Evolutionary conservation across 2,329 filamentous ascomycete genomes (phyloP).

Genomic region (Fusarium secorum): DNA sequence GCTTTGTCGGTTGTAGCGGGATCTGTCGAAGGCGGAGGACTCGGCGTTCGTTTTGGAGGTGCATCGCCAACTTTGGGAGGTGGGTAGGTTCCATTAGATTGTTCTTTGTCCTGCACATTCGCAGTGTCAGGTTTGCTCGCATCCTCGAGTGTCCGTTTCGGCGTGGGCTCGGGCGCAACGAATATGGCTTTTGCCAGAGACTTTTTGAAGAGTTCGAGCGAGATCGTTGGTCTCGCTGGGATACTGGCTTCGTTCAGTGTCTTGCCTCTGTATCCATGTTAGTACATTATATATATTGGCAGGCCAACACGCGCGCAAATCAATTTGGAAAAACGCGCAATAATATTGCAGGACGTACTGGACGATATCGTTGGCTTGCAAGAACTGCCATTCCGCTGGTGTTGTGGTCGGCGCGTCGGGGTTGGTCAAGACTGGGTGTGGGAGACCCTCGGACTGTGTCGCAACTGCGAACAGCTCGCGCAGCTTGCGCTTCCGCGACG

Average conservation of each 20-base stretch:
- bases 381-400: conserved; percentile 62
- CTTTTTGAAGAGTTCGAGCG: conserved; percentile 54
- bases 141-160: conserved; percentile 11
- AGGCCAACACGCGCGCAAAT: conserved; percentile 26
- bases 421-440: conserved; percentile 64
- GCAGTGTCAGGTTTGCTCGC: conserved; percentile 11
- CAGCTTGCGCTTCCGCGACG: conserved; percentile 89
- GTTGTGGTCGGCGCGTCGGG: conserved; percentile 63
- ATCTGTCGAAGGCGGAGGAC: conserved; percentile 20
- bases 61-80: conserved; percentile 20
- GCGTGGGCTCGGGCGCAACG: conserved; percentile 22
- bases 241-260: conserved; percentile 62
- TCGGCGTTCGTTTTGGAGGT: conserved; percentile 10
- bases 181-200: conserved; percentile 46
- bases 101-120: conserved; percentile 16
- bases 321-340: conserved; percentile 24
- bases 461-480: conserved; percentile 84
- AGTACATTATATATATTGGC: conserved; percentile 30
- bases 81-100: conserved; percentile 13
- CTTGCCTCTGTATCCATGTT: conserved; percentile 46
- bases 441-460: conserved; percentile 70
- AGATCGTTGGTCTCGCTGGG: conserved; percentile 56
- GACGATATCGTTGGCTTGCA: conserved; percentile 65
- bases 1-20: neutral
- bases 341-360: conserved; percentile 58